Percentiles rank a stretch among this genome's conserved stretches.
These are phyloP conservation scores for Ilex aquifolium DNA, from an alignment of 257 asterid genomes.

Conservation along the genomic window DNA sequence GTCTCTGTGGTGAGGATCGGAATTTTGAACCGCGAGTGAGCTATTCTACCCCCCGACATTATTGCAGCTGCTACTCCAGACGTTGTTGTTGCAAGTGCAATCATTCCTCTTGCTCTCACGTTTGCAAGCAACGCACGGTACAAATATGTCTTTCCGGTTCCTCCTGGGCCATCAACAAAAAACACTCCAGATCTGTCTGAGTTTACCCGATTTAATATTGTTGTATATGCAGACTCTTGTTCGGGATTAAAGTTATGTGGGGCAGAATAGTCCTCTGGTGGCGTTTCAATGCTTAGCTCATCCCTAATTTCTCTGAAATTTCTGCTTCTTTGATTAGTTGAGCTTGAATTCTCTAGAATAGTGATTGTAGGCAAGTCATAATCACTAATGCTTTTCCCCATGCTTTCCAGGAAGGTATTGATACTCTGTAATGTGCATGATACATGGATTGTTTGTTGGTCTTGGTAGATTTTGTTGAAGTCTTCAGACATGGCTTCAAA, in stretches of 20 bases:
- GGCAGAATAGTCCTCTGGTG: background rate
- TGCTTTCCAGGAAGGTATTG: background rate
- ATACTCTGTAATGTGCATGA: background rate
- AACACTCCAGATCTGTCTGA: too few relatives aligned
- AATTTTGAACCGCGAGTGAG: constrained; percentile 11
- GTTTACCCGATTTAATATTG: too few relatives aligned
- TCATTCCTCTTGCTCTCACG: background rate
- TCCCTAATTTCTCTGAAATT: background rate
- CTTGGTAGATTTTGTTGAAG: background rate
- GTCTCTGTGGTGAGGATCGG: background rate
- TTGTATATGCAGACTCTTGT: background rate
- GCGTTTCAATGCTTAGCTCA: background rate
- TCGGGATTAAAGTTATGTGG: background rate
- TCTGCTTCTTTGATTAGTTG: background rate
- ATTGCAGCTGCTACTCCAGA: constrained; percentile 3
- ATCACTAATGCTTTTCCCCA: background rate
- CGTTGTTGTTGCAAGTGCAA: constrained; percentile 5
- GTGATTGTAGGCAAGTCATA: background rate
- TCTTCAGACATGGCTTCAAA: constrained; percentile 9
- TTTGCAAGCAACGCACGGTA: background rate
- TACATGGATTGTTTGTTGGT: too few relatives aligned
- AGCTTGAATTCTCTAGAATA: too few relatives aligned
- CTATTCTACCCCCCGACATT: background rate
- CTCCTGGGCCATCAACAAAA: constrained; percentile 5
- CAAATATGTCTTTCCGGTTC: constrained; percentile 1